These are phyloP conservation scores for Xylaria sp. DNA, from an alignment of 2,329 filamentous ascomycete species.

Conservation along the genomic window DNA sequence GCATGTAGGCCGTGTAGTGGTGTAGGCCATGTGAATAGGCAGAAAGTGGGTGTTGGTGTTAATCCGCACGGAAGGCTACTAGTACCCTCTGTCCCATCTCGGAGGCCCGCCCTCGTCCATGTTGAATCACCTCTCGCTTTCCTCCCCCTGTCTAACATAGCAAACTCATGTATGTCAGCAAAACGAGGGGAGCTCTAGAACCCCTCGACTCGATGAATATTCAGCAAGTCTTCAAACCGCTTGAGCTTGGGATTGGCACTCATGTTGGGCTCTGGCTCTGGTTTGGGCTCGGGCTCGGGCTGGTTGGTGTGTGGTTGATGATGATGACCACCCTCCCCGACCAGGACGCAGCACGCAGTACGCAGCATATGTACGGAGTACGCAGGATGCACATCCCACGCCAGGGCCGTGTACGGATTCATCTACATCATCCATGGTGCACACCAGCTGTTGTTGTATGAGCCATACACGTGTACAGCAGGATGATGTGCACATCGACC, in stretches of 20 bases:
- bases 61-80: no score
- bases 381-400: no score
- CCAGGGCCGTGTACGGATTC: no score
- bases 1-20: neutral
- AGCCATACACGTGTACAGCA: slow-evolving; percentile 18
- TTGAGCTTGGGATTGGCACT: neutral
- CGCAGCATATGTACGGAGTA: neutral
- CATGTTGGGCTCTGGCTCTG: neutral
- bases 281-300: neutral
- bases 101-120: neutral
- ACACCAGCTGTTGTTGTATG: neutral
- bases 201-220: neutral
- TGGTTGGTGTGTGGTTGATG: neutral
- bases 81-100: neutral
- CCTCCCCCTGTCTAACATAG: neutral
- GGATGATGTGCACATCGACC: slow-evolving; percentile 15
- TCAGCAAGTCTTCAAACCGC: neutral
- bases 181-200: neutral
- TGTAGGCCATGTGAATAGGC: neutral
- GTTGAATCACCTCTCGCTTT: neutral
- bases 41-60: neutral
- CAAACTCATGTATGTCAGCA: neutral
- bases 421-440: neutral
- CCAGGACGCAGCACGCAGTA: neutral
- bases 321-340: neutral